Evolutionary conservation across 1,284 basidiomycete genomes (phyloP), one percentile per base, ranked within the genome.

Genomic region (Sanghuangporus sanghuang): DNA sequence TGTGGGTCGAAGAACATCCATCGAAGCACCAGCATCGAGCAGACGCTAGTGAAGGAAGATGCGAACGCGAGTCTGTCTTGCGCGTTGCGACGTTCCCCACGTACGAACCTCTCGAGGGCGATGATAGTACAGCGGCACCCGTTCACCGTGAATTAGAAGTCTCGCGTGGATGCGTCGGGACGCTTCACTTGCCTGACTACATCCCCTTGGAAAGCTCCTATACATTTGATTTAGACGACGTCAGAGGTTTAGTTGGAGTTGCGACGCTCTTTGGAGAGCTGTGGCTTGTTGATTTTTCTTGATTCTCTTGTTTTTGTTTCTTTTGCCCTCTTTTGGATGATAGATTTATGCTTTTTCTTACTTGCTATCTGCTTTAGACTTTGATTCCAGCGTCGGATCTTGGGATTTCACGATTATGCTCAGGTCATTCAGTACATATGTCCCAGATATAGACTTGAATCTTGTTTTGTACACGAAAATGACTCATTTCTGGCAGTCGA

Each of bases 141-240:
- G 54, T 39, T 4, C 57, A 60, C 36, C 49, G 39, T 0, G 62
- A 63, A 9, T 53, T 61, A n/a, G 63, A 61, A 32, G 44, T 46
- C 8, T 58, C 44, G 4, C n/a, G 54, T 18, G 59, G 63, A 7
- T 49, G 57, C n/a, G 57, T 64, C 1, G 18, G 52, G n/a, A 64
- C 63, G 52, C 42, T 64, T 21, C 52, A 48, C 35, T 11, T 61
- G 14, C 63, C 62, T 21, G 36, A 40, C 9, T n/a, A 50, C n/a
- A 38, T 64, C 23, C 18, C 40, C 11, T 39, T 64, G 18, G 63
- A 64, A 6, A 56, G 46, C 32, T 58, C 63, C 39, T 61, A 58
- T 32, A 53, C 58, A 7, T 64, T 64, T 53, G 63, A 64, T 56
- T 61, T 64, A 16, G 63, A 64, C 36, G 63, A 64, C 23, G 59